Evolutionary conservation across 164 flowering plant species (phyloP).

Genomic region (Houttuynia cordata): DNA sequence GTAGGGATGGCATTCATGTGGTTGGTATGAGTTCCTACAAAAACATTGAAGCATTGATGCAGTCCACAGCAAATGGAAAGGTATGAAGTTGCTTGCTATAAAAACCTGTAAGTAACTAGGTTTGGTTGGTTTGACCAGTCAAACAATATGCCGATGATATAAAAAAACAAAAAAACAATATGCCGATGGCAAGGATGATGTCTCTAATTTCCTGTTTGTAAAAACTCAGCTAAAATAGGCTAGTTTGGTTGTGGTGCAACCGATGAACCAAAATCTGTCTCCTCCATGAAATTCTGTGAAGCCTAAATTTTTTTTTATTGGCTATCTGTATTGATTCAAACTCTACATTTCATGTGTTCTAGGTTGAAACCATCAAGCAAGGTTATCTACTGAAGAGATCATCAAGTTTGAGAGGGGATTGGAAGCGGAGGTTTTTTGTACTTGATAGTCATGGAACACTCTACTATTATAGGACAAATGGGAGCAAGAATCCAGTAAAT

Average conservation of each 20-base stretch:
- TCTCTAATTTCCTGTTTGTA: background rate
- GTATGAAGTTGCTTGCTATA: slow-evolving; percentile 16
- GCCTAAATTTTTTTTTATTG: too few relatives aligned
- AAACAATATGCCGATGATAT: too few relatives aligned
- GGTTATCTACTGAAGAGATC: slow-evolving; percentile 83
- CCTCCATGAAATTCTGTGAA: background rate
- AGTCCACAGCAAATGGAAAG: slow-evolving; percentile 48
- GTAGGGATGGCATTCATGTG: slow-evolving; percentile 31
- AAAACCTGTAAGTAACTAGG: background rate
- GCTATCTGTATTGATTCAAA: too few relatives aligned
- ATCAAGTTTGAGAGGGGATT: slow-evolving; percentile 68
- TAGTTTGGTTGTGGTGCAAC: background rate
- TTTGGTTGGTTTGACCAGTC: background rate
- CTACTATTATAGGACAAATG: slow-evolving; percentile 55
- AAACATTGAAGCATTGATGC: slow-evolving; percentile 61
- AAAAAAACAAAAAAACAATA: too few relatives aligned
- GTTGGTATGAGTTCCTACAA: slow-evolving; percentile 45
- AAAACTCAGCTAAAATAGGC: background rate
- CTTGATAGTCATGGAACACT: slow-evolving; percentile 78
- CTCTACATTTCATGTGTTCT: slow-evolving; percentile 6
- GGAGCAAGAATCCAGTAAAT: slow-evolving; percentile 37
- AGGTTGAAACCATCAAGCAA: slow-evolving; percentile 82
- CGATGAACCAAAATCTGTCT: background rate
- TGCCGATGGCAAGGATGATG: background rate
- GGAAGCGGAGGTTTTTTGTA: slow-evolving; percentile 91